Evolutionary conservation across 108 stramenopile genomes (phyloP), one percentile per base, ranked within the genome.

Genomic region (Stephanodiscus triporus): DNA sequence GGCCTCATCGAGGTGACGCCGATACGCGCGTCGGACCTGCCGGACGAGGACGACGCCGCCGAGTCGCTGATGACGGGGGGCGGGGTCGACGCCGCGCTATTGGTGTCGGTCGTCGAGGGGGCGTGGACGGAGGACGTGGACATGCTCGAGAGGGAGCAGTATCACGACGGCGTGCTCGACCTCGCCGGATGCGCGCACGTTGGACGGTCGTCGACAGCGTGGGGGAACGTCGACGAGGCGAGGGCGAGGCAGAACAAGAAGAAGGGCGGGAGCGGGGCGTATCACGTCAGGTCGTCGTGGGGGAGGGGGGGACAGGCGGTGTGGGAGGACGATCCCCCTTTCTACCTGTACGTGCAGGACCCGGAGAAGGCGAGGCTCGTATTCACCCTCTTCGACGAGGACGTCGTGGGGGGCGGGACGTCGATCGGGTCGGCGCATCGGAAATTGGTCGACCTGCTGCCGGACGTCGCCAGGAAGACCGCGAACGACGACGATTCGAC

Each of bases 311-410:
- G 85, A 24, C 77, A 86, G 66, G 90, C 93, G 13, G 73, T 89
- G 13, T 94, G 88, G 88, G 81, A 87, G 20, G 88, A 81, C 16
- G 84, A 84, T 55, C 84, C 89, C 51, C 88, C 92, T 17, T 90
- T 91, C 63, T 94, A 90, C 49, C 38, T 94, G 16, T 94, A 94
- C 59, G 81, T 94, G 2, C 90, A 91, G 67, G 89, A 94, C 56
- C 93, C 93, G 0, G 53, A 68, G 7, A 73, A 67, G 11, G 89
- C 82, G 5, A 77, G 83, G 24, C 51, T 94, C 45, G 89, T 94
- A 2, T 84, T 94, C 20, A 90, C 90, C 6, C 45, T 94, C 1
- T 80, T 88, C 63, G 93, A 94, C 69, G 93, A 90, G 30, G 85
- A 92, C 60, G 80, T 89, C 1, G 80, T 91, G 34, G 89, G 89